These are phyloP conservation scores for Marchantia polymorpha DNA, from an alignment of 225 moss, liverwort and hornwort species.

Conservation along the genomic window DNA sequence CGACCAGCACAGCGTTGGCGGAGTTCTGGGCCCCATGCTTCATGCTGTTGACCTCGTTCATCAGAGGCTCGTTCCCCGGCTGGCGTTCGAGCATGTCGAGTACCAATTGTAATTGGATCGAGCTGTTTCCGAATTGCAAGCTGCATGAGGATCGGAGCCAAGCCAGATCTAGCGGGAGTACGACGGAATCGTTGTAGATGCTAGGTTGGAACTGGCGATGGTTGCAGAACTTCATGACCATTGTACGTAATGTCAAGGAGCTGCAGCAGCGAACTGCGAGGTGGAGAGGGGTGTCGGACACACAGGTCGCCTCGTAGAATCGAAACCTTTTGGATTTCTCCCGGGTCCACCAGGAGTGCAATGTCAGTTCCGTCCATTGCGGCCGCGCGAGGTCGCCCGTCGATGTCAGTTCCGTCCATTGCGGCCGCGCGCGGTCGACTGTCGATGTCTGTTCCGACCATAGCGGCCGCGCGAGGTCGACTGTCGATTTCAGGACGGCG, in stretches of 20 bases:
- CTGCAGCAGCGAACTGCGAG: neutral
- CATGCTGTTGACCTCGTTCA: no score
- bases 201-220: slow-evolving; percentile 1
- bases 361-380: no score
- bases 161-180: neutral
- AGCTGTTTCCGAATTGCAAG: no score
- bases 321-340: neutral
- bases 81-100: no score
- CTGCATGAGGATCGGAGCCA: no score
- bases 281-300: slow-evolving; percentile 7
- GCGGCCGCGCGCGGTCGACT: neutral
- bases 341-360: no score
- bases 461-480: no score
- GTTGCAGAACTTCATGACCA: slow-evolving; percentile 3
- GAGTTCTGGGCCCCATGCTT: no score
- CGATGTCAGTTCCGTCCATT: neutral
- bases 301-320: neutral
- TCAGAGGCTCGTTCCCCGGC: no score
- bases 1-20: no score
- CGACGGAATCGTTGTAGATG: neutral
- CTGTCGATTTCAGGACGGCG: no score
- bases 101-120: no score
- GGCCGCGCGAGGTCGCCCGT: neutral
- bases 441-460: neutral
- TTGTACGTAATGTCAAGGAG: neutral